Evolutionary conservation across 441 rosid genomes (phyloP), one percentile per base, ranked within the genome.

Genomic region (Theobroma grandiflorum): DNA sequence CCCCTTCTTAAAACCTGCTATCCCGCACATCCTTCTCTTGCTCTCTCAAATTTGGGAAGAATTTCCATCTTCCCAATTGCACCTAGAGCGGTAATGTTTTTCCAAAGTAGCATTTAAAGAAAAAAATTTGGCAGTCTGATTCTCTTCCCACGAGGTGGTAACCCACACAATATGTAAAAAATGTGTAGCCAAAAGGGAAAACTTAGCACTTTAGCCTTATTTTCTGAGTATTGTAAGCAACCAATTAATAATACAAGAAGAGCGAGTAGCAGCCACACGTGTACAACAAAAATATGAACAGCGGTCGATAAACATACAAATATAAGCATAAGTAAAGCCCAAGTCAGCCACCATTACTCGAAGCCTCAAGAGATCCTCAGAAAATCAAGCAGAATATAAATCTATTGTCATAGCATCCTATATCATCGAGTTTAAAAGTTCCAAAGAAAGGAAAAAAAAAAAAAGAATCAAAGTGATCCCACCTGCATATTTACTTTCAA

Each of bases 401-500:
- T 45, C 49, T 45, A 45, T 45, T 6, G 7, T 8, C 8, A 6
- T 45, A 45, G 49, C 49, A 45, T 45, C 49, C 49, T 6, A 2
- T 0, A 45, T 49, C 59, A 70, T 50, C 6, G 31, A 8, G 15
- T 70, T 50, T 35, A 71, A 50, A 43, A 33, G 61, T 50, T 50
- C 35, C 7, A 38, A 49, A 42, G 38, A 7, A 42, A 33, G 20
- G n/a, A 18, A 0, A 45, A 64, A 70, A 14, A 14, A 12, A 43
- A 18, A 40, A 57, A 65, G 57, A 47, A 57, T 8, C 4, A 67
- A 18, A 72, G 4, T 47, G 61, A 31, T 18, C 45, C 53, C 0
- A 86, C 91, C 89, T 87, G 91, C 89, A 88, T 88, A 62, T 88
- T 85, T 33, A 87, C 91, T 80, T 88, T 88, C 82, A 88, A 77